Percentiles rank a stretch among this genome's conserved stretches.
Conservation (phyloP, 805 yeast species). For the Metschnikowia picachoensis region DNA sequence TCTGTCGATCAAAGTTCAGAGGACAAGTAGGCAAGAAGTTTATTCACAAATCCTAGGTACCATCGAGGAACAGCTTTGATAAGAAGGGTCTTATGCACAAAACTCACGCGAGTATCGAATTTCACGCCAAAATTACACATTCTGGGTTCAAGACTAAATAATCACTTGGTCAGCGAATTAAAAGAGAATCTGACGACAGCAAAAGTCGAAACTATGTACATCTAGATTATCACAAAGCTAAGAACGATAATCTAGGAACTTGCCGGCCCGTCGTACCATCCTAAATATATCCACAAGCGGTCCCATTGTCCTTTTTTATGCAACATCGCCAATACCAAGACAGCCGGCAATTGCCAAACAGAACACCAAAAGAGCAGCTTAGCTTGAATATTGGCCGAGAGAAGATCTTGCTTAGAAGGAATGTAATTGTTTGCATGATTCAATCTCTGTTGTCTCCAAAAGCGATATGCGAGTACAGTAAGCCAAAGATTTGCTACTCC, state of each 20-base stretch:
- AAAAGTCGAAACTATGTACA: not conserved
- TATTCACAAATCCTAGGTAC: too few species aligned
- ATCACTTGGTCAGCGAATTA: too few species aligned
- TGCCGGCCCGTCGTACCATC: slow-evolving; percentile 1
- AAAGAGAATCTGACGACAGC: not conserved
- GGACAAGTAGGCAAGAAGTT: too few species aligned
- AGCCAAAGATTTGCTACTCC: slow-evolving; percentile 83
- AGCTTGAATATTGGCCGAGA: slow-evolving; percentile 65
- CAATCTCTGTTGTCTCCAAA: slow-evolving; percentile 77
- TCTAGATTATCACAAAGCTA: not conserved
- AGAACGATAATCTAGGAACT: not conserved
- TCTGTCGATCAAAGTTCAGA: too few species aligned
- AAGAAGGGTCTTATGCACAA: too few species aligned
- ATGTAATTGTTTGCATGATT: slow-evolving; percentile 46
- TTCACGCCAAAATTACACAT: too few species aligned
- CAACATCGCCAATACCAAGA: slow-evolving; percentile 84
- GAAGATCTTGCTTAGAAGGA: slow-evolving; percentile 53
- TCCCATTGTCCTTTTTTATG: slow-evolving; percentile 98
- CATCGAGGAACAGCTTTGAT: too few species aligned
- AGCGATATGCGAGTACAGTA: slow-evolving; percentile 69
- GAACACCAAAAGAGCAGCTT: slow-evolving; percentile 89
- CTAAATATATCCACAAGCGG: slow-evolving; percentile 31
- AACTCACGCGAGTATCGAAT: too few species aligned
- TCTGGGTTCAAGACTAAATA: too few species aligned
- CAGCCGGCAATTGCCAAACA: slow-evolving; percentile 89